A percentile compares a stretch with the other conserved stretches of the same genome.
phyloP scores from a whole-genome alignment of 495 filamentous ascomycete species.

The Talaromyces trachyspermus region DNA sequence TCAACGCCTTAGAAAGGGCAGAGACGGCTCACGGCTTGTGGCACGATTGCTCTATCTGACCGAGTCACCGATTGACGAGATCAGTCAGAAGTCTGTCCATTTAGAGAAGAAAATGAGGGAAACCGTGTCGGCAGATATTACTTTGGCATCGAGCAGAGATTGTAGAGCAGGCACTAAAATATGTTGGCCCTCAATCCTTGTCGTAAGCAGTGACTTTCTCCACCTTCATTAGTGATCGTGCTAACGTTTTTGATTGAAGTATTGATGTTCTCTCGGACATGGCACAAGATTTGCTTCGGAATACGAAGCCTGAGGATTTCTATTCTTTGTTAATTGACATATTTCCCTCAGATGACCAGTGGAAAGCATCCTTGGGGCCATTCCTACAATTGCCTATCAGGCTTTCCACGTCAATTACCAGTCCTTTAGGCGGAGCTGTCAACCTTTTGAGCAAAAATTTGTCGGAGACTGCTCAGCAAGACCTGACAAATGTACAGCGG shows the following conservation, averaged over 20 bases:
- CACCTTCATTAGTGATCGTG: background rate
- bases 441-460: constrained; percentile 47
- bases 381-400: constrained; percentile 54
- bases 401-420: constrained; percentile 62
- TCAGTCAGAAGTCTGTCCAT: constrained; percentile 42
- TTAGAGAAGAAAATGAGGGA: constrained; percentile 36
- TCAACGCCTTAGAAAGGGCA: constrained; percentile 32
- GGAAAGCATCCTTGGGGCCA: constrained; percentile 45
- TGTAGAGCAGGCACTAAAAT: constrained; percentile 42
- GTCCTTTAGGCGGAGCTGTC: constrained; percentile 60
- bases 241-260: constrained; percentile 25
- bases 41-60: constrained; percentile 49
- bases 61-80: constrained; percentile 47
- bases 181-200: constrained; percentile 46
- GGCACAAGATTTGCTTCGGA: constrained; percentile 43
- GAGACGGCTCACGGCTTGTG: constrained; percentile 45
- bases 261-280: constrained; percentile 47
- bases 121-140: constrained; percentile 27
- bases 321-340: constrained; percentile 29
- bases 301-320: constrained; percentile 22
- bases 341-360: constrained; percentile 40
- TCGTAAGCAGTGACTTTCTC: constrained; percentile 28
- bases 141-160: constrained; percentile 39
- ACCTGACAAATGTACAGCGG: constrained; percentile 31
- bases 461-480: constrained; percentile 18